phyloP scores from a whole-genome alignment of 345 rosid species.

The Streptanthus diversifolius region DNA sequence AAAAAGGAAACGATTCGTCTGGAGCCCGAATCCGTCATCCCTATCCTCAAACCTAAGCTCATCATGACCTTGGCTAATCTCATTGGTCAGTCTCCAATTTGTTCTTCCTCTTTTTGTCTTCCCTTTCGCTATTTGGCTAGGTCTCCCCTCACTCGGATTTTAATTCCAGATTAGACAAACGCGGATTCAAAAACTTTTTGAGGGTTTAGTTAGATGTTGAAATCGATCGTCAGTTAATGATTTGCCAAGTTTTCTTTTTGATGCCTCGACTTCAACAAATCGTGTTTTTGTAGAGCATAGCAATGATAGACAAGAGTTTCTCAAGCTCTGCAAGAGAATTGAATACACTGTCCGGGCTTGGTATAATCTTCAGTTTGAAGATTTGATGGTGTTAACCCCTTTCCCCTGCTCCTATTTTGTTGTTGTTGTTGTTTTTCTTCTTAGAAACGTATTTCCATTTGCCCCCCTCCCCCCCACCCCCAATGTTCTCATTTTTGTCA shows the following conservation, averaged over 20 bases:
- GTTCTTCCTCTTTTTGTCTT: neutral
- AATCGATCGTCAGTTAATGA: neutral
- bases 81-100: constrained; percentile 51
- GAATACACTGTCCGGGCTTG: constrained; percentile 97
- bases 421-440: neutral
- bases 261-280: neutral
- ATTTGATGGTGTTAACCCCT: constrained; percentile 63
- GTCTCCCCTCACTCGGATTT: neutral
- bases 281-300: constrained; percentile 51
- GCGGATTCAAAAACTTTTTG: neutral
- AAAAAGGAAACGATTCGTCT: constrained; percentile 69
- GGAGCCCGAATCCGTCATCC: constrained; percentile 91
- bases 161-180: neutral
- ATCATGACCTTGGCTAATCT: constrained; percentile 92
- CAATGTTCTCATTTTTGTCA: constrained; percentile 3
- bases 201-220: neutral
- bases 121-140: neutral
- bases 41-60: constrained; percentile 85
- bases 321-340: constrained; percentile 85
- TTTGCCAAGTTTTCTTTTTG: neutral
- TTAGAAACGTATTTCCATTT: neutral
- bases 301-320: constrained; percentile 69
- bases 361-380: constrained; percentile 92
- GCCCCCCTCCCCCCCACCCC: no score
- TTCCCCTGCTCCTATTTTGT: neutral